Evolutionary conservation across 2,329 filamentous ascomycete genomes (phyloP).

Genomic region (Trichoderma asperellum): DNA sequence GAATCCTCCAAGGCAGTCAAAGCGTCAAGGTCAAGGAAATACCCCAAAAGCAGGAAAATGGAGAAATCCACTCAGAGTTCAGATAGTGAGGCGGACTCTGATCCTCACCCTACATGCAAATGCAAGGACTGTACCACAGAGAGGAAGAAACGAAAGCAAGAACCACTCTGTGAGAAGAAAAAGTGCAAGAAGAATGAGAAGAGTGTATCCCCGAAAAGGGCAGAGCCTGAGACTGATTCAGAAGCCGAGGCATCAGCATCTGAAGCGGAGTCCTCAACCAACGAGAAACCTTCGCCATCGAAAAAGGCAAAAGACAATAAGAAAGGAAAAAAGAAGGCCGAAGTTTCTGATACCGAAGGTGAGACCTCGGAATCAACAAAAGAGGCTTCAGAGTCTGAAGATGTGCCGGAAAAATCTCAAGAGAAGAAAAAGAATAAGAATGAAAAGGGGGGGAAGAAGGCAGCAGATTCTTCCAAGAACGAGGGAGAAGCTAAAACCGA

Average conservation of each 20-base stretch:
- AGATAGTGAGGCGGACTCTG: conserved; percentile 39
- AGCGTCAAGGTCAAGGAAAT: conserved; percentile 30
- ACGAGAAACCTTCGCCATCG: conserved; percentile 16
- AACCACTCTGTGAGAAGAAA: conserved; percentile 21
- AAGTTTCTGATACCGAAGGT: conserved; percentile 18
- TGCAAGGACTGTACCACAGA: conserved; percentile 35
- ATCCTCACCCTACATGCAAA: conserved; percentile 43
- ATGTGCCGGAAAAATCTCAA: neutral
- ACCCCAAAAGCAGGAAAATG: conserved; percentile 32
- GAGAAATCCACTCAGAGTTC: conserved; percentile 31
- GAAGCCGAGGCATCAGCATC: conserved; percentile 31
- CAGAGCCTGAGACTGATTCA: conserved; percentile 17
- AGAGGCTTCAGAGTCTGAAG: conserved; percentile 24
- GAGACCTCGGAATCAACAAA: conserved; percentile 28
- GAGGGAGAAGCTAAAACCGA: neutral
- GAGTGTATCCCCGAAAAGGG: conserved; percentile 31
- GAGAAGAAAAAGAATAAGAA: conserved; percentile 27
- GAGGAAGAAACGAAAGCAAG: conserved; percentile 25
- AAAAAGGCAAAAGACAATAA: conserved; percentile 23
- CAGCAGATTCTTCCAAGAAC: neutral
- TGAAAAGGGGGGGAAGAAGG: conserved; percentile 8
- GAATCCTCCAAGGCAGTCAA: conserved; percentile 34
- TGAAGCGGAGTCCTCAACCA: conserved; percentile 31
- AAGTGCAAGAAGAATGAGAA: conserved; percentile 36
- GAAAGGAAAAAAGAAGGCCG: conserved; percentile 15